Evolutionary conservation across 179 eudicot species (phyloP), one percentile per base, ranked within the genome.

Genomic region (Silene coronaria): DNA sequence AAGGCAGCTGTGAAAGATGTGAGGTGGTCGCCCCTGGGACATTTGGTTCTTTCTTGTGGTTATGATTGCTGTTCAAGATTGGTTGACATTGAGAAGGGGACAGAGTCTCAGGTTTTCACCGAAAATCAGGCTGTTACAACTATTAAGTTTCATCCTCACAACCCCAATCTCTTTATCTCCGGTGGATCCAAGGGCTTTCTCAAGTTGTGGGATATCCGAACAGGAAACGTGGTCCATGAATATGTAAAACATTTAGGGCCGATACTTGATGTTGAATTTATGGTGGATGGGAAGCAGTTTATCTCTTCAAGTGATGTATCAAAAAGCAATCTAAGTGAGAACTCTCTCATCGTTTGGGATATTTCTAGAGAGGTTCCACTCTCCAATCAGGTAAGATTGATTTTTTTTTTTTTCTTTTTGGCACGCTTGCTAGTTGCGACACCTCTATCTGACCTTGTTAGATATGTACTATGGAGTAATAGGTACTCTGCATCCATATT

Each of bases 341-440:
- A 95, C 74, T 87, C 97, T 11, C 87, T 95, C 58, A 81, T 95
- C 82, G 89, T 95, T 38, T 94, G 98, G 98, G 97, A 94, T 87
- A 86, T 92, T 58, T 79, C 91, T 27, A 84, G 97, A 5, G 92
- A 90, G 87, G 85, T 92, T 58, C 94, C 97, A 4, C 83, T 92
- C 65, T 95, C 97, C 71, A 95, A 92, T 87, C 95, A 95, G 93
- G 99, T 92, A 79, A 82, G 38, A 45, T 64, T 59, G 57, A 12
- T 51, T 51, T 51, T 51, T 53, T 51, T 51, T 51, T 53, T 51
- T 22, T 55, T 4, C 32, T 14, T 62, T n/a, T 38, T 70, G 62
- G 14, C 70, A 21, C 38, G 45, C 45, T 36, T 36, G 45, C 45
- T 36, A 38, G 6, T 46, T 19, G n/a, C 45, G 60, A 63, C 23